phyloP scores from a whole-genome alignment of 2,329 filamentous ascomycete genomes.

The Orbilia blumenaviensis region DNA sequence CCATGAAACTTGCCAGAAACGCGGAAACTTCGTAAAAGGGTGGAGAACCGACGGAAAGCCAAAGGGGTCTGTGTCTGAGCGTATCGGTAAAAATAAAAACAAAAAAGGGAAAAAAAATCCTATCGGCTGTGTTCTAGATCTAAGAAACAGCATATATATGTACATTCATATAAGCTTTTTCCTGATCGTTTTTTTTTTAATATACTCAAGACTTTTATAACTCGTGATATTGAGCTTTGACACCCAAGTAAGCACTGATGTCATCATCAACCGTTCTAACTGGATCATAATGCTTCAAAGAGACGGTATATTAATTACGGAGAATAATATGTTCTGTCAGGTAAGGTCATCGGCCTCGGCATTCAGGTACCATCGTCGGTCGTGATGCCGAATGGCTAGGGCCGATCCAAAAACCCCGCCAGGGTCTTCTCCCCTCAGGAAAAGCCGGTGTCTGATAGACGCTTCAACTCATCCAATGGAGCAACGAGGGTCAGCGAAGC shows the following conservation, averaged over 20 bases:
- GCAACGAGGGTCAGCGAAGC: background rate
- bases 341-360: background rate
- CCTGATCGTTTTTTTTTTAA: too few relatives aligned
- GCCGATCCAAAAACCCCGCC: background rate
- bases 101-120: background rate
- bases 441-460: constrained; percentile 31
- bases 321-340: constrained; percentile 44
- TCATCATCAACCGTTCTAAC: constrained; percentile 8
- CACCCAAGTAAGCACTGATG: constrained; percentile 15
- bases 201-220: constrained; percentile 36
- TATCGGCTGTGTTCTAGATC: too few relatives aligned
- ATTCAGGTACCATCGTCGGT: constrained; percentile 4
- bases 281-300: constrained; percentile 3
- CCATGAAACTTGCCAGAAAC: constrained; percentile 35
- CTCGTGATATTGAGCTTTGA: constrained; percentile 5
- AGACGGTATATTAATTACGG: constrained; percentile 9
- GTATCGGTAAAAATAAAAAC: background rate
- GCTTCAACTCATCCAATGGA: constrained; percentile 43
- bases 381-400: constrained; percentile 24
- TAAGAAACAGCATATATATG: too few relatives aligned
- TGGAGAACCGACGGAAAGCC: background rate
- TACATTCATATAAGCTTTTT: background rate
- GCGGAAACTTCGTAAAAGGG: constrained; percentile 10
- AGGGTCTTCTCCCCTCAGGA: background rate
- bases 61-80: background rate